These are phyloP conservation scores for Seminavis robusta DNA, from an alignment of 108 stramenopile genomes.

Conservation along the genomic window DNA sequence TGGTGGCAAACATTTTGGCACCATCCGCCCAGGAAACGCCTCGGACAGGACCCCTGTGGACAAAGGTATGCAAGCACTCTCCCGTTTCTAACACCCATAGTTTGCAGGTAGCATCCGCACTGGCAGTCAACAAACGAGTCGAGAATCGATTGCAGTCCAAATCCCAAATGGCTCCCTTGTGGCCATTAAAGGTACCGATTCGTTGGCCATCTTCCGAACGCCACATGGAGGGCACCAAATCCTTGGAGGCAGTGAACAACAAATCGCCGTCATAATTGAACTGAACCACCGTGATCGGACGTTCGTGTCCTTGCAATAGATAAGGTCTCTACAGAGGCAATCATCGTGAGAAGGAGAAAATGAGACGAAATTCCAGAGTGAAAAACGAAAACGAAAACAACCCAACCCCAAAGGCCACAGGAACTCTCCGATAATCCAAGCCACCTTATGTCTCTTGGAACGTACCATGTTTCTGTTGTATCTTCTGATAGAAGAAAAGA, in stretches of 20 bases:
- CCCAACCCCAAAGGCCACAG: too few species aligned
- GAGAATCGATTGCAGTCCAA: constrained; percentile 86
- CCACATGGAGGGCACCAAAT: constrained; percentile 93
- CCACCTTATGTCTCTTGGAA: too few species aligned
- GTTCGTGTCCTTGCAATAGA: constrained; percentile 97
- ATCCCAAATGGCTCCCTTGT: constrained; percentile 98
- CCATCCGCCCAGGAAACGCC: constrained; percentile 94
- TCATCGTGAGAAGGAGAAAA: not conserved
- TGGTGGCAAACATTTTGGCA: constrained; percentile 89
- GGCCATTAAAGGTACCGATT: constrained; percentile 94
- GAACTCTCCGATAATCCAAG: too few species aligned
- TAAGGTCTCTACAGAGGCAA: constrained; percentile 78
- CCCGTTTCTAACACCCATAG: constrained; percentile 94
- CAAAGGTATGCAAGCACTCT: constrained; percentile 77
- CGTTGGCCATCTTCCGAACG: constrained; percentile 91
- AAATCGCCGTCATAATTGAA: constrained; percentile 98
- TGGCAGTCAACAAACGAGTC: constrained; percentile 72
- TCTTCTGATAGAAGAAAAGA: too few species aligned
- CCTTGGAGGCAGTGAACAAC: constrained; percentile 92
- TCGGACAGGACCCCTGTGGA: constrained; percentile 90
- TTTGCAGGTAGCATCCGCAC: constrained; percentile 78
- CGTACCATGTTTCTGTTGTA: too few species aligned
- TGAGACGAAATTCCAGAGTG: too few species aligned
- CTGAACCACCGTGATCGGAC: constrained; percentile 95
- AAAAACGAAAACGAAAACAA: too few species aligned